phyloP scores from a whole-genome alignment of 495 filamentous ascomycete species.

The Penicillium goetzii region DNA sequence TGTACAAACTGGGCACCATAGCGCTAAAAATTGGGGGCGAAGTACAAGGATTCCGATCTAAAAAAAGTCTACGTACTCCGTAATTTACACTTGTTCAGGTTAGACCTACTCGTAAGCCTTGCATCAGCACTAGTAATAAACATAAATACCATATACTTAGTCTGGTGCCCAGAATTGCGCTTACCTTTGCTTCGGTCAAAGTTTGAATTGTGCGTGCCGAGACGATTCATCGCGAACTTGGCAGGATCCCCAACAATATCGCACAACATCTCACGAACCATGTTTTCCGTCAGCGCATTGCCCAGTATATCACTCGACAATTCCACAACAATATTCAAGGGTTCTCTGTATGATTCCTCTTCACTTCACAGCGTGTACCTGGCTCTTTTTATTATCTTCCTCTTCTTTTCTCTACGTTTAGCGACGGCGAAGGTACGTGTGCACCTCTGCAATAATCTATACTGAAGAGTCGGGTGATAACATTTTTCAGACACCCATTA shows the following conservation, averaged over 20 bases:
- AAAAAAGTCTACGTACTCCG: neutral
- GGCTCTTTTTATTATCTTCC: neutral
- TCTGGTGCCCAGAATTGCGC: no score
- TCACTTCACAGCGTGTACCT: neutral
- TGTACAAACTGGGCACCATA: neutral
- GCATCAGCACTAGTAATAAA: neutral
- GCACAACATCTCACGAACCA: neutral
- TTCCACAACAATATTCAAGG: neutral
- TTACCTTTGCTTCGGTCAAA: no score
- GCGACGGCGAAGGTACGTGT: neutral
- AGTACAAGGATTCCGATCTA: neutral
- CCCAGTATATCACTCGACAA: neutral
- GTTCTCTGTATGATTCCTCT: neutral
- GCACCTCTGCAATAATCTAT: neutral
- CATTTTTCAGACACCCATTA: neutral
- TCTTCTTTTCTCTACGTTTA: neutral
- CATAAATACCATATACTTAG: neutral
- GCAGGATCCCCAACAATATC: no score
- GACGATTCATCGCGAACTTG: no score
- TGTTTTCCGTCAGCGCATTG: neutral
- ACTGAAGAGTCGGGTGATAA: neutral
- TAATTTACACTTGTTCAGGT: neutral
- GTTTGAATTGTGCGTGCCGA: no score
- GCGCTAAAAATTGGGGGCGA: neutral
- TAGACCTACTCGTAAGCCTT: neutral